Base-by-base conservation (phyloP, 306 rosid species). In the Castanea sativa region DNA sequence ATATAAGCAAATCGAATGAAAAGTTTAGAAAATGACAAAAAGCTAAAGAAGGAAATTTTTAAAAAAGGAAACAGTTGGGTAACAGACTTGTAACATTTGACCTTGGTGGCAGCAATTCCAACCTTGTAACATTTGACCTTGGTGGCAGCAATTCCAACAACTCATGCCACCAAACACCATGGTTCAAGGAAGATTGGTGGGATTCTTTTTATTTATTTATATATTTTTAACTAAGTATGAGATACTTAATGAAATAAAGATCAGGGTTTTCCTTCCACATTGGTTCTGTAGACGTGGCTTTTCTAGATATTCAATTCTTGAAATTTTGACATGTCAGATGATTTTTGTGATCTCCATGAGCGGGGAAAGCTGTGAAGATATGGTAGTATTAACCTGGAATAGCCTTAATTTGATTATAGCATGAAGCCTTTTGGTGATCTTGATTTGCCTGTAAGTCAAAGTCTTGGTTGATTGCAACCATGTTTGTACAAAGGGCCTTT, bases 341-440 rank as follows among this genome's bases (percentile, higher is more conserved):
- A 51, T 25, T 71, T 33, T 51, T 51, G 8, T 27, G 32, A 5
- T 18, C 45, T 51, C 2, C 32, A 23, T 72, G n/a, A 53, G 43
- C 12, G 21, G 6, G 63, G 41, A 52, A 72, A 72, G 60, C 6
- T 51, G 15, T 6, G 11, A 5, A 51, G 57, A 2, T 45, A 16
- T 21, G 38, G 61, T 30, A 11, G 15, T 73, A 52, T 16, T 52
- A 4, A 73, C 76, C 64, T 53, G 29, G 16, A 73, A 52, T 52
- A 73, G 63, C 63, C 76, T 73, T 53, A 73, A 53, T 53, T 73
- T 73, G 58, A 73, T 73, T 29, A 53, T 23, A 53, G 21, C 20
- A 6, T 73, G 63, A 52, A 73, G 63, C 38, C 61, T 73, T 73
- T 51, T 73, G 60, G 76, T 53, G 45, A 72, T 72, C 41, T 72